These are phyloP conservation scores for Tausonia pullulans DNA, from an alignment of 1,284 basidiomycete species.

Conservation along the genomic window DNA sequence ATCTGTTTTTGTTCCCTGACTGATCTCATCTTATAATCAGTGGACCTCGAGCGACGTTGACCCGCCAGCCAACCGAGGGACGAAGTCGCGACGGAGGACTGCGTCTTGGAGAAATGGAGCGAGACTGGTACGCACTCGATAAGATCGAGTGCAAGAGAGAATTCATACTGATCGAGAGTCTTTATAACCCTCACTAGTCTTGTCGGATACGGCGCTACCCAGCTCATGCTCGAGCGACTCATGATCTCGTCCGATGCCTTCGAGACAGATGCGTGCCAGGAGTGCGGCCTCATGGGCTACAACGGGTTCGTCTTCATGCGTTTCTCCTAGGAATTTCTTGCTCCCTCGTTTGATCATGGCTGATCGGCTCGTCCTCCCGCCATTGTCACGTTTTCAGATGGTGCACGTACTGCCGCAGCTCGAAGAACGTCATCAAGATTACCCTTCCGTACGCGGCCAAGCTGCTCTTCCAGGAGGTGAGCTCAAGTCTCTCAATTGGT, in stretches of 20 bases:
- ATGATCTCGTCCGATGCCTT: constrained; percentile 99
- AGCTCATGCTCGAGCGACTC: constrained; percentile 85
- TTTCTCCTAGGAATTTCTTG: background rate
- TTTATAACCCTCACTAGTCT: constrained; percentile 39
- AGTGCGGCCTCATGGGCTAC: constrained; percentile 93
- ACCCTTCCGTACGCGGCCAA: constrained; percentile 99
- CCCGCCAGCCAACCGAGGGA: constrained; percentile 96
- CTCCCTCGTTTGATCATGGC: background rate
- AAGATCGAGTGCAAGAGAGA: too few relatives aligned
- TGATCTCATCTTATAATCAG: constrained; percentile 34
- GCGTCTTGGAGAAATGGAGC: constrained; percentile 97
- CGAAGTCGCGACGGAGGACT: constrained; percentile 94
- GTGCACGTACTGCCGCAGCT: constrained; percentile 93
- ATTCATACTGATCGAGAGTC: background rate
- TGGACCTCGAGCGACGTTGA: constrained; percentile 90
- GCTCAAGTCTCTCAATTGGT: constrained; percentile 20
- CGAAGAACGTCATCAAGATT: constrained; percentile 87
- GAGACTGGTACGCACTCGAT: constrained; percentile 54
- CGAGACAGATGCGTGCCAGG: constrained; percentile 89
- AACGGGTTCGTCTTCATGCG: constrained; percentile 43
- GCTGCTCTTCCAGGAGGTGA: constrained; percentile 88
- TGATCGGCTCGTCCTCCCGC: background rate
- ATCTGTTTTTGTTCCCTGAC: background rate
- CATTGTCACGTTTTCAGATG: constrained; percentile 37
- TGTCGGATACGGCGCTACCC: constrained; percentile 92